Conservation (phyloP, 176 grass and related monocot genomes). For the Rhynchospora pubera region DNA sequence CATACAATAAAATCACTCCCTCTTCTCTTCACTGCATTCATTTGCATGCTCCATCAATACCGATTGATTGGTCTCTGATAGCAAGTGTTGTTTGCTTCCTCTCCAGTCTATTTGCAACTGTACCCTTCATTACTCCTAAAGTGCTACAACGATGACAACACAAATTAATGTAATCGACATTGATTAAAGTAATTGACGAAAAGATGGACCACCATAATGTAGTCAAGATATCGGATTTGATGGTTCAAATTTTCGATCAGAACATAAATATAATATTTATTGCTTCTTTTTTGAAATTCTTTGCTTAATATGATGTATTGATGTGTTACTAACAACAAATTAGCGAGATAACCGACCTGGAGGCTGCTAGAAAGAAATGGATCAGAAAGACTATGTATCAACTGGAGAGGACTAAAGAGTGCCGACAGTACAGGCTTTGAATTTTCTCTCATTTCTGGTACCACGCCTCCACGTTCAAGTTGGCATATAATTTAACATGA, state of each 20-base stretch:
- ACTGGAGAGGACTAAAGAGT: background rate
- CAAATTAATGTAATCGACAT: too few relatives aligned
- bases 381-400: background rate
- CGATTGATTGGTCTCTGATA: background rate
- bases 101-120: background rate
- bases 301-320: too few relatives aligned
- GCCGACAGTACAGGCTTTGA: background rate
- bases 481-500: too few relatives aligned
- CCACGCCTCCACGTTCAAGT: background rate
- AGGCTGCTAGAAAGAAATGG: background rate
- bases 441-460: background rate
- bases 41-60: slow-evolving; percentile 16
- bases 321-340: too few relatives aligned
- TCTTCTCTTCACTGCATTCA: slow-evolving; percentile 19
- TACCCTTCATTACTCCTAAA: background rate
- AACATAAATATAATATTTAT: too few relatives aligned
- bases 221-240: too few relatives aligned
- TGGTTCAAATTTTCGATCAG: too few relatives aligned
- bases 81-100: background rate
- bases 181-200: too few relatives aligned
- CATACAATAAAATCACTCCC: background rate
- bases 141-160: too few relatives aligned
- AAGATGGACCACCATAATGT: too few relatives aligned
- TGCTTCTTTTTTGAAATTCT: too few relatives aligned
- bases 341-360: background rate